Percentiles rank a stretch among this genome's conserved stretches.
Conservation (phyloP, 345 rosid species). For the Eucalyptus marginata region DNA sequence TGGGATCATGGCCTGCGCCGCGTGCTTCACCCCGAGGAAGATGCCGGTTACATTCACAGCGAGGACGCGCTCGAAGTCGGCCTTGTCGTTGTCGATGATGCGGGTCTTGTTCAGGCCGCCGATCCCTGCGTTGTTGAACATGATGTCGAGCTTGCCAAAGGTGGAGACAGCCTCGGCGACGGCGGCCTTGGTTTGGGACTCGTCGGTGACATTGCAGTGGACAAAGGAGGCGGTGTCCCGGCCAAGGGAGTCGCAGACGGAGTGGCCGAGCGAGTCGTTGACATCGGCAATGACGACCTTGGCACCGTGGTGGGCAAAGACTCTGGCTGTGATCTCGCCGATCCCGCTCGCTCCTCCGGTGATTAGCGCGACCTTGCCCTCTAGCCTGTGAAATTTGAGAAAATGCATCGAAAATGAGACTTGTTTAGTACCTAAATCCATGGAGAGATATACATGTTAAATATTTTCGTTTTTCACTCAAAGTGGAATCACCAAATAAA, state of each 20-base stretch:
- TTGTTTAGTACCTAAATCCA: neutral
- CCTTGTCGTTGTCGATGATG: constrained; percentile 21
- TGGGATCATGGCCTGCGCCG: constrained; percentile 25
- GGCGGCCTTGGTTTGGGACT: constrained; percentile 3
- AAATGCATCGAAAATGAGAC: neutral
- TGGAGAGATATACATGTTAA: neutral
- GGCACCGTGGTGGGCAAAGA: constrained; percentile 15
- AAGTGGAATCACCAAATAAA: neutral
- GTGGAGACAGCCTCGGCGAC: constrained; percentile 11
- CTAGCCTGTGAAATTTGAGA: constrained; percentile 4
- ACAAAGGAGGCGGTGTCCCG: constrained; percentile 1
- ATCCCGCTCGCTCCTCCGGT: constrained; percentile 24
- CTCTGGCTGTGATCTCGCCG: constrained; percentile 6
- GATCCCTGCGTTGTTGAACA: constrained; percentile 37
- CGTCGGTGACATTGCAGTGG: constrained; percentile 22
- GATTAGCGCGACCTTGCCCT: constrained; percentile 20
- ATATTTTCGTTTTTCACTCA: neutral
- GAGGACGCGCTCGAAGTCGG: constrained; percentile 25
- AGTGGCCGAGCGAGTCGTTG: constrained; percentile 6
- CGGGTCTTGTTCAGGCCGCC: constrained; percentile 2
- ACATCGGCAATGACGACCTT: constrained; percentile 13
- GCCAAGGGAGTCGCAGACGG: constrained; percentile 6
- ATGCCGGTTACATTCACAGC: constrained; percentile 19
- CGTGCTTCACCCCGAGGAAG: constrained; percentile 32
- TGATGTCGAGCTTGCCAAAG: constrained; percentile 29